A percentile compares a stretch with the other conserved stretches of the same genome.
phyloP scores from a whole-genome alignment of 768 basidiomycete species.

The Pleurotus eryngii region DNA sequence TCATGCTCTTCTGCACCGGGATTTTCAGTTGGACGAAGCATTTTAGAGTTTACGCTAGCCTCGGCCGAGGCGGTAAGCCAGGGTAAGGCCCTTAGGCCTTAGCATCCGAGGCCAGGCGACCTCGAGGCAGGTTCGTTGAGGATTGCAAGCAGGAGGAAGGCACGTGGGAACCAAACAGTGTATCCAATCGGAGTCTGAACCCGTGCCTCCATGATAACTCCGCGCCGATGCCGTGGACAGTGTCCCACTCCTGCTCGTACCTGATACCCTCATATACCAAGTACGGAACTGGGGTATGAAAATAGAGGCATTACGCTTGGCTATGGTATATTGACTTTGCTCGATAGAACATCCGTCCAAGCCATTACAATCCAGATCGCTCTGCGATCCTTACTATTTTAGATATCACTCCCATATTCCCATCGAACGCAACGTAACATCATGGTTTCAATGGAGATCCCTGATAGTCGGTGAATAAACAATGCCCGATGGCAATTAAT shows the following conservation, averaged over 20 bases:
- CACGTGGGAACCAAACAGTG: background rate
- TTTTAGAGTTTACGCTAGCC: slow-evolving; percentile 4
- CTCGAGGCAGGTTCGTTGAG: slow-evolving; percentile 5
- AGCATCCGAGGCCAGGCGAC: background rate
- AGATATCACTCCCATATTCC: too few relatives aligned
- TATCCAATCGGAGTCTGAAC: background rate
- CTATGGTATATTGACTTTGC: too few relatives aligned
- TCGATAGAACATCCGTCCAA: too few relatives aligned
- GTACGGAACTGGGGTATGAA: too few relatives aligned
- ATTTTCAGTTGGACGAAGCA: slow-evolving; percentile 1
- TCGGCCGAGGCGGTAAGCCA: background rate
- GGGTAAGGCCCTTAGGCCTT: background rate
- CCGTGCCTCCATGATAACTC: background rate
- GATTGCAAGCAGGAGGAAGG: background rate
- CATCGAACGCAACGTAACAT: too few relatives aligned
- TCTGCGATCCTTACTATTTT: too few relatives aligned
- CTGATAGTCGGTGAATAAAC: too few relatives aligned
- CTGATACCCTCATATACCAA: too few relatives aligned
- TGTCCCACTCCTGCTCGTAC: too few relatives aligned
- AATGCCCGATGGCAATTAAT: background rate
- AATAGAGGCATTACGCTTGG: too few relatives aligned
- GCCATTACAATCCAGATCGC: too few relatives aligned
- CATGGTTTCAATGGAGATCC: too few relatives aligned
- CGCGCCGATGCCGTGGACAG: background rate
- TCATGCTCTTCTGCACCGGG: background rate